These are phyloP conservation scores for Phylloporus scabripes DNA, from an alignment of 768 basidiomycete species.

Conservation along the genomic window DNA sequence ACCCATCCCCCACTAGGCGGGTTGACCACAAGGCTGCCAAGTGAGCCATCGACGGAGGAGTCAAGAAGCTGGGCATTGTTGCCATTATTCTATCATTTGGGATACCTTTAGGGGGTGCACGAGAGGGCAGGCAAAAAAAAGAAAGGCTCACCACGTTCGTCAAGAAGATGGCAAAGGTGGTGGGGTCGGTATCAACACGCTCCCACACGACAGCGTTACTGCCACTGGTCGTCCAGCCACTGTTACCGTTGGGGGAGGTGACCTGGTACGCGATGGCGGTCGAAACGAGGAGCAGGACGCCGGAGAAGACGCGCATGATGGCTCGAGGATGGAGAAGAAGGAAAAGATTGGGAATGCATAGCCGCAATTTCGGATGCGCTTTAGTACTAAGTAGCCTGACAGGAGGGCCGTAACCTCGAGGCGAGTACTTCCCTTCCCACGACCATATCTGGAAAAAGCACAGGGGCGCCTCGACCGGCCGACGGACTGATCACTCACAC, in stretches of 20 bases:
- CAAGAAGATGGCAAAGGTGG: slow-evolving; percentile 65
- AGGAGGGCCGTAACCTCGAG: not conserved
- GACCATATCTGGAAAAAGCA: not conserved
- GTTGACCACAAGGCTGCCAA: slow-evolving; percentile 36
- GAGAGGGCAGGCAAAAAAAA: not conserved
- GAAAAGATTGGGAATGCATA: slow-evolving; percentile 10
- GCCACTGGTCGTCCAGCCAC: slow-evolving; percentile 56
- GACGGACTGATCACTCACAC: slow-evolving; percentile 8
- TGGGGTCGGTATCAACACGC: slow-evolving; percentile 58
- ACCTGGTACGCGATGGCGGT: slow-evolving; percentile 62
- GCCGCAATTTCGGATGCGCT: not conserved
- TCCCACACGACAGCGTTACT: slow-evolving; percentile 55
- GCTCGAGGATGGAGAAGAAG: slow-evolving; percentile 10
- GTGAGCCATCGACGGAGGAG: slow-evolving; percentile 48
- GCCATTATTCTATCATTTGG: slow-evolving; percentile 29
- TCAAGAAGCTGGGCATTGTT: slow-evolving; percentile 45
- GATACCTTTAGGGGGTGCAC: slow-evolving; percentile 2
- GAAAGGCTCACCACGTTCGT: slow-evolving; percentile 48
- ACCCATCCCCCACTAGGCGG: slow-evolving; percentile 66
- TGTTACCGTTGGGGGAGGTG: slow-evolving; percentile 40
- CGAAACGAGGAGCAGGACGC: slow-evolving; percentile 46
- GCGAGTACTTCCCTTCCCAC: slow-evolving; percentile 20
- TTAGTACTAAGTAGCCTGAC: not conserved
- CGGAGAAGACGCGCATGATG: slow-evolving; percentile 40
- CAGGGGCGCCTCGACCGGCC: not conserved